Conservation (phyloP, 2,329 filamentous ascomycete species). For the Aspergillus fijiensis region DNA sequence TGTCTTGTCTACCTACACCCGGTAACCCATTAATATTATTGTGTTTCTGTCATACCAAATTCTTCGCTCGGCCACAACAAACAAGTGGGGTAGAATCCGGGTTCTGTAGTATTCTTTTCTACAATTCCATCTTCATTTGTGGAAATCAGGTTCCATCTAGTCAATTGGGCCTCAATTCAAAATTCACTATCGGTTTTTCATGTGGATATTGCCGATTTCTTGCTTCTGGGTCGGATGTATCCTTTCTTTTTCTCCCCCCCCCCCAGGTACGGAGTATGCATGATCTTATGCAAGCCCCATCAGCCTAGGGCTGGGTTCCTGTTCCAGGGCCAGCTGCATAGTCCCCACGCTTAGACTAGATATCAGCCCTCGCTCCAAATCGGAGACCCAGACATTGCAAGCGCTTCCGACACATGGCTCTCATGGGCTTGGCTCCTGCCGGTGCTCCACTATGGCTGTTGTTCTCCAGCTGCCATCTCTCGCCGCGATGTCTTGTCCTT, state of each 20-base stretch:
- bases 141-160: too few relatives aligned
- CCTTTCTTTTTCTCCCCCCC: background rate
- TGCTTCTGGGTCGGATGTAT: background rate
- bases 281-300: conserved; percentile 8
- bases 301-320: conserved; percentile 1
- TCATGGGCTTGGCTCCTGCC: conserved; percentile 16
- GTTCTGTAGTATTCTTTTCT: background rate
- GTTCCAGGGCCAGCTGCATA: conserved; percentile 19
- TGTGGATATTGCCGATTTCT: background rate
- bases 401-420: conserved; percentile 18
- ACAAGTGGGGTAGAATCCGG: background rate
- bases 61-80: background rate
- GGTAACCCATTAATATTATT: background rate
- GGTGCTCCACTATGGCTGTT: conserved; percentile 28
- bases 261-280: background rate
- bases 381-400: conserved; percentile 6
- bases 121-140: too few relatives aligned
- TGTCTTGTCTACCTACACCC: too few relatives aligned
- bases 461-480: conserved; percentile 29
- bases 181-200: background rate
- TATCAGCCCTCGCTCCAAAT: conserved; percentile 11
- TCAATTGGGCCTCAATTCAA: background rate
- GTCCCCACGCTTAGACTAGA: conserved; percentile 15
- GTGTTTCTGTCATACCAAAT: background rate
- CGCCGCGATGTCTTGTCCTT: conserved; percentile 25